Conservation (phyloP, 1,139 yeast species). For the Hemisphaericaspora xylofermentans region DNA sequence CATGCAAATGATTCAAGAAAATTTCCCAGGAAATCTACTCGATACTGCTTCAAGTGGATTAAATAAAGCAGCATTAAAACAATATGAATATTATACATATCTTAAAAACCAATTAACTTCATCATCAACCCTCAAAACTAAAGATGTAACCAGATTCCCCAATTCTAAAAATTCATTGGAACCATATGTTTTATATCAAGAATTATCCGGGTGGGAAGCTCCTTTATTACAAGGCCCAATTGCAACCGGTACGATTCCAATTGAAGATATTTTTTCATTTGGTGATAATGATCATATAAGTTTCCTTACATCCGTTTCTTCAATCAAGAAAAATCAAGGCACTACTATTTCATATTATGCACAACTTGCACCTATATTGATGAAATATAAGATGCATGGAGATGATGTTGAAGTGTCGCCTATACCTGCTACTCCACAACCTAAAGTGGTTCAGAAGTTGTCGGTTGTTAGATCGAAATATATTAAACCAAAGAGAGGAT, state of each 20-base stretch:
- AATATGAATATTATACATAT: constrained; percentile 20
- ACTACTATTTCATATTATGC: constrained; percentile 22
- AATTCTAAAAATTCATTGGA: background rate
- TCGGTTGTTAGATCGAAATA: constrained; percentile 18
- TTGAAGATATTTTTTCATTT: constrained; percentile 10
- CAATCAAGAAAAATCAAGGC: constrained; percentile 9
- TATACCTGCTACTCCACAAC: background rate
- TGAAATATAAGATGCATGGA: constrained; percentile 16
- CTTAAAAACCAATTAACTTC: constrained; percentile 20
- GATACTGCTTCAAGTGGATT: constrained; percentile 16
- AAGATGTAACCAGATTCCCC: background rate
- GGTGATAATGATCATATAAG: constrained; percentile 19
- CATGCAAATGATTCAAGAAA: constrained; percentile 19
- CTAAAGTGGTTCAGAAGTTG: constrained; percentile 1
- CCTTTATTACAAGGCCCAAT: constrained; percentile 29
- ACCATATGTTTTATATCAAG: constrained; percentile 2
- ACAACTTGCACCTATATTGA: constrained; percentile 34
- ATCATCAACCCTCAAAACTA: background rate
- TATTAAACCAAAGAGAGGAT: constrained; percentile 33
- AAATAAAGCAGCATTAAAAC: constrained; percentile 18
- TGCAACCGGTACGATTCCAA: constrained; percentile 1
- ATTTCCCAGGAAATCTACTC: constrained; percentile 14
- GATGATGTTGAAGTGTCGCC: constrained; percentile 4
- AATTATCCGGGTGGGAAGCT: constrained; percentile 6
- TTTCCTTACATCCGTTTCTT: constrained; percentile 22